A percentile compares a stretch with the other conserved stretches of the same genome.
phyloP scores from a whole-genome alignment of 139 green algal genomes.

The Picochlorum sp. region DNA sequence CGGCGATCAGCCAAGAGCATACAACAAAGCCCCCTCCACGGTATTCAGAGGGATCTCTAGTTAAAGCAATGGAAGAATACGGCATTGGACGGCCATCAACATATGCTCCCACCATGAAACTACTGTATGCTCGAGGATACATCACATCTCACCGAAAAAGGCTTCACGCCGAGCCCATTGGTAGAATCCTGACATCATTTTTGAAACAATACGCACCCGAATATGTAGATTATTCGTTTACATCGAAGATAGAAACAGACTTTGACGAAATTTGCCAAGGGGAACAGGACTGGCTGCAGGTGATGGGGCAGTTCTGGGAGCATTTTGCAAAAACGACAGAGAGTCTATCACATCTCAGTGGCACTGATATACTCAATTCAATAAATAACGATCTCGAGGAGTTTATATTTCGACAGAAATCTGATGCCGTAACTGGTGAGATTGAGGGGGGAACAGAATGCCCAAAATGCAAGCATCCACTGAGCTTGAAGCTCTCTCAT shows the following conservation, averaged over 20 bases:
- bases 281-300: slow-evolving; percentile 24
- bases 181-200: slow-evolving; percentile 65
- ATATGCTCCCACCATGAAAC: slow-evolving; percentile 72
- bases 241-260: slow-evolving; percentile 43
- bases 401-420: slow-evolving; percentile 28
- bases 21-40: slow-evolving; percentile 64
- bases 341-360: slow-evolving; percentile 20
- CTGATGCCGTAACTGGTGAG: background rate
- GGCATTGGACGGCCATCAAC: slow-evolving; percentile 90
- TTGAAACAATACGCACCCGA: slow-evolving; percentile 59
- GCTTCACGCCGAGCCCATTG: slow-evolving; percentile 48
- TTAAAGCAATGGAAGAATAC: slow-evolving; percentile 74
- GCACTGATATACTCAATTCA: slow-evolving; percentile 48
- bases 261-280: slow-evolving; percentile 59
- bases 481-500: slow-evolving; percentile 21
- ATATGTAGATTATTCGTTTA: slow-evolving; percentile 82
- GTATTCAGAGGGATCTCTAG: slow-evolving; percentile 56
- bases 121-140: slow-evolving; percentile 70
- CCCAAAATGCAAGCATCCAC: slow-evolving; percentile 12
- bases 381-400: slow-evolving; percentile 43
- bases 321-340: slow-evolving; percentile 42
- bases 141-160: slow-evolving; percentile 26
- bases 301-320: slow-evolving; percentile 58
- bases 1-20: slow-evolving; percentile 31
- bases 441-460: background rate